These are phyloP conservation scores for Lachancea sp. DNA, from an alignment of 805 yeast genomes.

Conservation along the genomic window DNA sequence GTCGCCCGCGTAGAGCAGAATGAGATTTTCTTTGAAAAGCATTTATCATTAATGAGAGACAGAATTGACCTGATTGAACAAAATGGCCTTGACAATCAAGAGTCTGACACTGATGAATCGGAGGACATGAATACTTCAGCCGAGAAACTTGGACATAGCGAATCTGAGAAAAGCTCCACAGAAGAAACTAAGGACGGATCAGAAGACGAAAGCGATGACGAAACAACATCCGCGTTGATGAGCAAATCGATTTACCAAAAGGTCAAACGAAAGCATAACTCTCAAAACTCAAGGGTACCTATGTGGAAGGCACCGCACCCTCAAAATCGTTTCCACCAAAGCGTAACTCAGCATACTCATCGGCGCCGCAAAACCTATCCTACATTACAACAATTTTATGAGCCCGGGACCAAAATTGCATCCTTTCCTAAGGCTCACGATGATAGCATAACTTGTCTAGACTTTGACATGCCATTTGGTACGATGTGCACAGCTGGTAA, in stretches of 20 bases:
- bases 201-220: conserved; percentile 12
- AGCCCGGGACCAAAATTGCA: conserved; percentile 50
- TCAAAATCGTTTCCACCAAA: conserved; percentile 13
- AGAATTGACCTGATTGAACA: conserved; percentile 41
- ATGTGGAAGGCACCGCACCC: conserved; percentile 5
- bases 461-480: conserved; percentile 71
- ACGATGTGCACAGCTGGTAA: conserved; percentile 66
- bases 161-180: not conserved
- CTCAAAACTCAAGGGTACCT: conserved; percentile 18
- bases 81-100: conserved; percentile 31
- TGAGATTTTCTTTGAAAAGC: conserved; percentile 49
- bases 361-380: conserved; percentile 48
- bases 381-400: conserved; percentile 57
- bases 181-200: conserved; percentile 1
- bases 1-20: conserved; percentile 56
- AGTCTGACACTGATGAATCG: conserved; percentile 9
- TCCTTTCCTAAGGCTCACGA: conserved; percentile 45
- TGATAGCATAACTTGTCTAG: conserved; percentile 49
- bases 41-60: conserved; percentile 38
- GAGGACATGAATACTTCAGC: not conserved
- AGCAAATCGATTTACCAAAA: conserved; percentile 42
- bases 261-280: conserved; percentile 29
- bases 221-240: conserved; percentile 28
- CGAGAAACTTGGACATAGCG: not conserved
- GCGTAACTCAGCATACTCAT: conserved; percentile 23